Evolutionary conservation across 164 flowering plant species (phyloP), one percentile per base, ranked within the genome.

Genomic region (Hamamelis virginiana): DNA sequence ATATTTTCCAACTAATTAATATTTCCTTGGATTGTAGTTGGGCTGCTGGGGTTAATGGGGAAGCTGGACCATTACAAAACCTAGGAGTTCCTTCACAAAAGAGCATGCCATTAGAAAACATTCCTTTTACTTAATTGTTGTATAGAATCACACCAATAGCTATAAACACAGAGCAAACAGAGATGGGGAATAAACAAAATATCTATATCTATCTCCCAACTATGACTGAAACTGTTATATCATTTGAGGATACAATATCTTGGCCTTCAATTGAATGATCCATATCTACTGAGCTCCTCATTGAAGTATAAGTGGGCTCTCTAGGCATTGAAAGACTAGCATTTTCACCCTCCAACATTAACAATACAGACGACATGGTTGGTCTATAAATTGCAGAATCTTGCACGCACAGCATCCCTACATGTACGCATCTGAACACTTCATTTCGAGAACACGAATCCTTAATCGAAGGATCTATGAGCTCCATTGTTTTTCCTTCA

Each of bases 401-500:
- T 70, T 83, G 87, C 43, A 80, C 81, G 62, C 87, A 83, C 48
- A 83, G 60, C 73, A 83, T 66, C 56, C 75, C 80, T 3, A 80
- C 69, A 12, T 83, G 83, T 67, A 81, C 74, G 75, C 87, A 83
- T 70, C 81, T 74, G 62, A 77, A 41, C 2, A 75, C 82, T 64
- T 77, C 77, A 6, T 44, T 33, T 33, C 15, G 47, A 4, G 62
- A 2, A 53, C 65, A 65, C 27, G 84, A 68, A 8, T 58, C 69
- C 3, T 47, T 55, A 43, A 83, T 70, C 5, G 74, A 57, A 44
- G 80, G 67, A 72, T 84, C 87, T 1, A 77, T 56, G 0, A 87
- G 57, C 10, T 78, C 81, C 66, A 66, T 23, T 19, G 69, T 67
- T 47, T 66, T 78, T 9, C 72, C 74, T 66, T 85, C 86, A 16